These are phyloP conservation scores for Neofusicoccum laricinum DNA, from an alignment of 2,329 filamentous ascomycete species.

Conservation along the genomic window DNA sequence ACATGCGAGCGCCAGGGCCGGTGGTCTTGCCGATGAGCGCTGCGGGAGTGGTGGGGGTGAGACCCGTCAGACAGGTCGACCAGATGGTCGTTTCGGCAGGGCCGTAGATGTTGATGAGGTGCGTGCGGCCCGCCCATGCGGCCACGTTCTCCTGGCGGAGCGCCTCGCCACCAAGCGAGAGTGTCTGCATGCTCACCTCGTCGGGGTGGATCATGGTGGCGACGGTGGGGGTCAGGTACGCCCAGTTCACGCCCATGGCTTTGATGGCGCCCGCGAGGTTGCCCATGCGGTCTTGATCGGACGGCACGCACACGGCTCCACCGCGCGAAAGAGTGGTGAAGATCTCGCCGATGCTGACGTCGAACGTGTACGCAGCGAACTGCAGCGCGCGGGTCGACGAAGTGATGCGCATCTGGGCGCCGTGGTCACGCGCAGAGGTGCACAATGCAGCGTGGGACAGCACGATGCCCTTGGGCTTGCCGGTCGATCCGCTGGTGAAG, in stretches of 20 bases:
- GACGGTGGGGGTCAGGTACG: too few relatives aligned
- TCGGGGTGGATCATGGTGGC: too few relatives aligned
- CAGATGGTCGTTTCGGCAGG: conserved; percentile 30
- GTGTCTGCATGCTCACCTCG: conserved; percentile 40
- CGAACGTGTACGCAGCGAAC: conserved; percentile 25
- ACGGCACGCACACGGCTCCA: conserved; percentile 41
- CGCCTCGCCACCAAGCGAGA: conserved; percentile 32
- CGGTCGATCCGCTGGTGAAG: conserved; percentile 29
- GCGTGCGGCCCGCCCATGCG: conserved; percentile 23
- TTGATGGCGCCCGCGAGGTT: too few relatives aligned
- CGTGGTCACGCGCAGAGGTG: neutral
- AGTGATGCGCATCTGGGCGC: too few relatives aligned
- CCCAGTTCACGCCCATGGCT: too few relatives aligned
- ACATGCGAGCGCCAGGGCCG: conserved; percentile 26
- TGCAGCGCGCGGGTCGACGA: conserved; percentile 28
- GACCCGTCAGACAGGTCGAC: conserved; percentile 25
- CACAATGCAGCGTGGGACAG: neutral
- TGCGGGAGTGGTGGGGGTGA: too few relatives aligned
- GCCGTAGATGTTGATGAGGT: conserved; percentile 30
- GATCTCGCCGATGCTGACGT: conserved; percentile 33
- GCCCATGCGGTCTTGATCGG: too few relatives aligned
- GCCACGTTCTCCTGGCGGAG: neutral
- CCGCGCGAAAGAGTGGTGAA: conserved; percentile 30
- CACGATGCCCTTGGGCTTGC: conserved; percentile 9
- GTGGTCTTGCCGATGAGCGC: too few relatives aligned